Percentiles rank a stretch among this genome's conserved stretches.
Conservation (phyloP, 192 early-diverging fungal genomes). For the Neocallimastix lanati region DNA sequence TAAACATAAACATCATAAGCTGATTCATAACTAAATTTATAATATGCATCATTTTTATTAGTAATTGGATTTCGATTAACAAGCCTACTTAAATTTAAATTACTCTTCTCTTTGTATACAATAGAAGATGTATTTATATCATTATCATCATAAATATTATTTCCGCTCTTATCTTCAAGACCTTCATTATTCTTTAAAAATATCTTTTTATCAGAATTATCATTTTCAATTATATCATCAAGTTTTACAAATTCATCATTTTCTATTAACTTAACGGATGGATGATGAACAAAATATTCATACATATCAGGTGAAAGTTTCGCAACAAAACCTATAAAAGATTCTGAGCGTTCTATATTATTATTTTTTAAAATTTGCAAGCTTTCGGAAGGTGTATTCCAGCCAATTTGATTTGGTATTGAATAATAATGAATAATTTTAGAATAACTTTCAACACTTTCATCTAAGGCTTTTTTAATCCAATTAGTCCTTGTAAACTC, state of each 20-base stretch:
- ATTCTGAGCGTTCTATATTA: not conserved
- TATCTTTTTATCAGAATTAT: not conserved
- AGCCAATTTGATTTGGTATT: not conserved
- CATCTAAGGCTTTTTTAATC: not conserved
- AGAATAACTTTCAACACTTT: not conserved
- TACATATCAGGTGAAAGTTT: not conserved
- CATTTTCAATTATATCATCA: not conserved
- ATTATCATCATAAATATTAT: not conserved
- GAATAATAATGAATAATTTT: not conserved
- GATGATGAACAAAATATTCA: not conserved
- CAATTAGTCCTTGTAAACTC: not conserved
- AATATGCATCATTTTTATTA: not conserved
- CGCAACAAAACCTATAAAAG: not conserved
- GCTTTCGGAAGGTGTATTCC: not conserved
- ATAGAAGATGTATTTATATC: not conserved
- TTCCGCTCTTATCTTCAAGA: not conserved
- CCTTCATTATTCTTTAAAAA: not conserved
- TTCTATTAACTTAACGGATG: not conserved
- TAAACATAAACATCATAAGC: conserved; percentile 5
- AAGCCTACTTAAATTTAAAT: not conserved
- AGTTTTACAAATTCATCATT: not conserved
- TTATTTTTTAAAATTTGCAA: not conserved
- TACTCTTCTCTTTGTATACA: not conserved
- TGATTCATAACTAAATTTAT: not conserved
- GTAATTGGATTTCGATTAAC: not conserved